Evolutionary conservation across 2,329 filamentous ascomycete species (phyloP).

Genomic region (Neospermospora avenae): DNA sequence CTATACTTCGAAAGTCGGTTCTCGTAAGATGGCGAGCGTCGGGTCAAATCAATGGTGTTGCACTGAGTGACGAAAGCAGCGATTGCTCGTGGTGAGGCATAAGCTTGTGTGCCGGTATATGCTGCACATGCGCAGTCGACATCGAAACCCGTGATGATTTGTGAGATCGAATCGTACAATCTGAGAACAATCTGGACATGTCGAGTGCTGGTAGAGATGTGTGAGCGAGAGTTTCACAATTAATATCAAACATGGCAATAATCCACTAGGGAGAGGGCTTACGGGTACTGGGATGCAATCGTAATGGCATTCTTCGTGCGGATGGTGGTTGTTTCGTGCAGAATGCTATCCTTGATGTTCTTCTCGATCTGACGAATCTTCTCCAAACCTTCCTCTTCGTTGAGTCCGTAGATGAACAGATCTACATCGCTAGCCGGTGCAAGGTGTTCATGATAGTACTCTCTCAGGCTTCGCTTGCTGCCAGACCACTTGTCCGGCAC

Average conservation of each 20-base stretch:
- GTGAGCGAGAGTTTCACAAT: no score
- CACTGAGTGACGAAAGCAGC: conserved; percentile 77
- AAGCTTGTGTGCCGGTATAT: conserved; percentile 79
- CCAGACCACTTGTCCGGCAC: conserved; percentile 59
- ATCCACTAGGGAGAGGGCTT: no score
- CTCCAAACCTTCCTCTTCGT: conserved; percentile 71
- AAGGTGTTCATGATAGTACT: conserved; percentile 79
- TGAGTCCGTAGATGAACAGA: conserved; percentile 78
- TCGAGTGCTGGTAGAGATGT: conserved; percentile 45
- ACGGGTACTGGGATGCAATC: conserved; percentile 77
- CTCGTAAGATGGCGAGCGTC: conserved; percentile 83
- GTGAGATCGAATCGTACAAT: conserved; percentile 78
- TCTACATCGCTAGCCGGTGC: conserved; percentile 85
- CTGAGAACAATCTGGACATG: conserved; percentile 83
- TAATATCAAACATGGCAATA: no score
- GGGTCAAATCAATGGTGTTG: conserved; percentile 75
- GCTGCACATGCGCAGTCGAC: conserved; percentile 81
- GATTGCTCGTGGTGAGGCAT: conserved; percentile 71
- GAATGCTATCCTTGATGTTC: conserved; percentile 70
- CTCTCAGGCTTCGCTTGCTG: conserved; percentile 60
- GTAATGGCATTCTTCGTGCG: conserved; percentile 86
- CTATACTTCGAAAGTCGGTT: conserved; percentile 84
- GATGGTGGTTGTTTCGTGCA: conserved; percentile 80
- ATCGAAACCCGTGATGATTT: conserved; percentile 85
- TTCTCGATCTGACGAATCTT: conserved; percentile 83